Evolutionary conservation across 176 grass and related monocot genomes (phyloP), one percentile per base, ranked within the genome.

Genomic region (Paspalum notatum): DNA sequence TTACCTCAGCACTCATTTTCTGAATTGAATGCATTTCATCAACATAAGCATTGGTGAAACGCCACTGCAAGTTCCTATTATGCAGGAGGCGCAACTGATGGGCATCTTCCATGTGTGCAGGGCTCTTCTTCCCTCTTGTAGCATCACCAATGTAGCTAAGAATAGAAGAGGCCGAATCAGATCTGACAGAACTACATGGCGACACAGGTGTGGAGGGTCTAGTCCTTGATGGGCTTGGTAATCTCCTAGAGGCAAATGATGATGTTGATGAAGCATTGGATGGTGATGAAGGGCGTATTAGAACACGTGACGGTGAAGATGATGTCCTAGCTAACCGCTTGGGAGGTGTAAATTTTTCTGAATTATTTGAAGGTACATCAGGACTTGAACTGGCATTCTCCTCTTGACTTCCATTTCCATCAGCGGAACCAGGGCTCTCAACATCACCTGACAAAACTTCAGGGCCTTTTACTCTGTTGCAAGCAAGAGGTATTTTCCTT

Each of bases 1-100:
- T 66, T 91, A 98, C 96, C 96, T 98, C 90, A 62, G 92, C 78
- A 84, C 47, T 89, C 76, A 91, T 91, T 83, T 98, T 94, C 59
- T 98, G 86, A 90, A 87, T 91, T 38, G 82, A 88, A 75, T 84
- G 53, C 74, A 90, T 83, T 79, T 95, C 92, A 75, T 95, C 90
- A 57, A 82, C 66, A 68, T 85, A 91, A 32, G 92, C 90, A 93
- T 91, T 98, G 68, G 93, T 87, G 84, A 95, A 98, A 68, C 80
- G 85, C 96, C 96, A 98, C 68, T 98, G 96, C 67, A 93, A 75
- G 79, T 78, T 82, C 84, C 88, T 89, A 78, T 92, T 98, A 75
- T 98, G 81, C 70, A 95, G 80, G 26, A 95, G 76, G 56, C 82
- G 88, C 76, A 98, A 78, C 75, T 95, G 92, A 86, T 95, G 96